Conservation (phyloP, 768 basidiomycete genomes). For the Tylopilus sp. region DNA sequence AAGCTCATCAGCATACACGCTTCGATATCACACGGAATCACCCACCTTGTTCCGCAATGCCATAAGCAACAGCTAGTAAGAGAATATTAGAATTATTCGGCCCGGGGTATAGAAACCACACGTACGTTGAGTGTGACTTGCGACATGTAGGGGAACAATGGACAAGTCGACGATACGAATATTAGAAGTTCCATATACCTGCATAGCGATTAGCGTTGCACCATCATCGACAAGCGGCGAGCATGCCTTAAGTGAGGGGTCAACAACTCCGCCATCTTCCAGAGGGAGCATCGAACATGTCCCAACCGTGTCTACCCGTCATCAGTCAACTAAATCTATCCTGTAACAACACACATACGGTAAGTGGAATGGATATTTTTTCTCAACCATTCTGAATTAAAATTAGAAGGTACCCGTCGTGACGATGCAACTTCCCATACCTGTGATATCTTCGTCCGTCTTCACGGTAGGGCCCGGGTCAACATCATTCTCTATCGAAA, state of each 20-base stretch:
- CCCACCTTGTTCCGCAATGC: not conserved
- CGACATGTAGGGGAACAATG: not conserved
- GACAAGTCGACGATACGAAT: not conserved
- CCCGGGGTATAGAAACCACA: not conserved
- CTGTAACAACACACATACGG: not conserved
- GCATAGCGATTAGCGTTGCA: not conserved
- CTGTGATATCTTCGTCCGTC: slow-evolving; percentile 1
- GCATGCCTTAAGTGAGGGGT: not conserved
- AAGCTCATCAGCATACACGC: not conserved
- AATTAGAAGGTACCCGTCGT: not conserved
- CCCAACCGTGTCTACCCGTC: not conserved
- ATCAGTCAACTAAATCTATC: not conserved
- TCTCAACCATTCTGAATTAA: not conserved
- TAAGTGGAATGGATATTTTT: not conserved
- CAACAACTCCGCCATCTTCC: slow-evolving; percentile 1
- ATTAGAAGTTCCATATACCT: not conserved
- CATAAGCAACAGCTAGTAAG: not conserved
- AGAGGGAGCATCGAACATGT: slow-evolving; percentile 2
- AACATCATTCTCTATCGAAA: not conserved
- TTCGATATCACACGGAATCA: not conserved
- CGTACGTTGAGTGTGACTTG: not conserved
- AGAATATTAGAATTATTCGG: not conserved
- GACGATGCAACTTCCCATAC: not conserved
- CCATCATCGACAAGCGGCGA: not conserved
- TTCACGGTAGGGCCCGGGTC: not conserved